A percentile compares a stretch with the other conserved stretches of the same genome.
These are phyloP conservation scores for Nematocida homosporus DNA, from an alignment of 371 early-diverging fungal genomes.

Conservation along the genomic window DNA sequence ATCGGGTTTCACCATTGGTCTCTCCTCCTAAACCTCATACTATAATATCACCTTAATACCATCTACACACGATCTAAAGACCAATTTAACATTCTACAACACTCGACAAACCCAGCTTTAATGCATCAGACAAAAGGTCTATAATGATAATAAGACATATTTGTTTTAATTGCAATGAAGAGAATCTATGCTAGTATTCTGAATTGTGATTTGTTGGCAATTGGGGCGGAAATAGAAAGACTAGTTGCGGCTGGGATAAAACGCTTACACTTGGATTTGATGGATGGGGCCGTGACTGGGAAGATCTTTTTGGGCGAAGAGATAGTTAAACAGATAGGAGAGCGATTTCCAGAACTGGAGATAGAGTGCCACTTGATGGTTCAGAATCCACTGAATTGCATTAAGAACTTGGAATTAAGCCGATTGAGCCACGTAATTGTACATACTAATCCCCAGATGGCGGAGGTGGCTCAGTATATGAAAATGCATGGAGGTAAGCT, in stretches of 20 bases:
- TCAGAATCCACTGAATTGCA: constrained; percentile 50
- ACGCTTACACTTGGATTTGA: constrained; percentile 63
- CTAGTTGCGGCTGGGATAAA: constrained; percentile 45
- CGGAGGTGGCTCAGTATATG: constrained; percentile 9
- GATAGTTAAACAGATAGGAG: constrained; percentile 59
- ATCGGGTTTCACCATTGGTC: no score
- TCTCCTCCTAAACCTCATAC: no score
- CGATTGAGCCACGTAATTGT: constrained; percentile 51
- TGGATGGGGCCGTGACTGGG: constrained; percentile 62
- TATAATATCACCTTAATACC: no score
- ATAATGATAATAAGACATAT: neutral
- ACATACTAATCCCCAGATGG: constrained; percentile 11
- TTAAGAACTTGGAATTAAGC: constrained; percentile 49
- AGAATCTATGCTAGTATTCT: constrained; percentile 42
- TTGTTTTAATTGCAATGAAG: neutral
- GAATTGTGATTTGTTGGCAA: constrained; percentile 14
- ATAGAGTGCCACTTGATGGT: constrained; percentile 67
- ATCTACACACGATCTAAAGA: neutral
- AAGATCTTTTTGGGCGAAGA: constrained; percentile 64
- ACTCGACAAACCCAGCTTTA: neutral
- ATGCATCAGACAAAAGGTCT: neutral
- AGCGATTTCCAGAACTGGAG: constrained; percentile 47
- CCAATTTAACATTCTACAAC: neutral
- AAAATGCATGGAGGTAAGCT: constrained; percentile 68
- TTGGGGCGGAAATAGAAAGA: constrained; percentile 50